Evolutionary conservation across 768 basidiomycete species (phyloP).

Genomic region (Russula griseocarnosa): DNA sequence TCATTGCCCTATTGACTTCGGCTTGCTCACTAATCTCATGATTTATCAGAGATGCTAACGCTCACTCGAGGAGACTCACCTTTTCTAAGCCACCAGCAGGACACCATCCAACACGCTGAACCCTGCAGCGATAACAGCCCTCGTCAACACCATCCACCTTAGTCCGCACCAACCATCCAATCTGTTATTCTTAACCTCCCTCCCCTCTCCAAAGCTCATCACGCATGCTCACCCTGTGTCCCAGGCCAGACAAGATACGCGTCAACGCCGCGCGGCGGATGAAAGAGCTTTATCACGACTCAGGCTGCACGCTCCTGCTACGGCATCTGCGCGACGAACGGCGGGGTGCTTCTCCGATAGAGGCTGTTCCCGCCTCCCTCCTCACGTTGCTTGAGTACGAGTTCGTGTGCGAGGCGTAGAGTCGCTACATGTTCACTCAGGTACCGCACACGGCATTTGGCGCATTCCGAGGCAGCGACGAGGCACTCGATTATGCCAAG

Average conservation of each 20-base stretch:
- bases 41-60: too few species aligned
- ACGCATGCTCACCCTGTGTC: slow-evolving; percentile 36
- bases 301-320: slow-evolving; percentile 57
- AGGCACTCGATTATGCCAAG: slow-evolving; percentile 73
- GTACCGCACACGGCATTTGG: slow-evolving; percentile 59
- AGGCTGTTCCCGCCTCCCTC: slow-evolving; percentile 98
- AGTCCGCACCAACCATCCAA: slow-evolving; percentile 37
- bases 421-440: slow-evolving; percentile 88
- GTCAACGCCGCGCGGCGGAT: slow-evolving; percentile 61
- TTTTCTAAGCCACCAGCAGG: too few species aligned
- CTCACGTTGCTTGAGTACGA: slow-evolving; percentile 92
- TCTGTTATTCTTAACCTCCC: too few species aligned
- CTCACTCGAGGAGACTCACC: too few species aligned
- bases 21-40: too few species aligned
- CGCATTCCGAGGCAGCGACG: slow-evolving; percentile 44
- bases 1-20: too few species aligned
- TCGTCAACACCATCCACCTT: slow-evolving; percentile 20
- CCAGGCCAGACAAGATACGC: slow-evolving; percentile 71
- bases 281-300: slow-evolving; percentile 88
- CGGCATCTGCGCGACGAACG: slow-evolving; percentile 64
- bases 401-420: slow-evolving; percentile 50
- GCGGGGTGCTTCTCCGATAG: slow-evolving; percentile 77
- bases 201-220: too few species aligned
- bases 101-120: too few species aligned
- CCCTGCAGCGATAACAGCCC: too few species aligned